Evolutionary conservation across 1,284 basidiomycete genomes (phyloP).

Genomic region (Ganoderma meredithae): DNA sequence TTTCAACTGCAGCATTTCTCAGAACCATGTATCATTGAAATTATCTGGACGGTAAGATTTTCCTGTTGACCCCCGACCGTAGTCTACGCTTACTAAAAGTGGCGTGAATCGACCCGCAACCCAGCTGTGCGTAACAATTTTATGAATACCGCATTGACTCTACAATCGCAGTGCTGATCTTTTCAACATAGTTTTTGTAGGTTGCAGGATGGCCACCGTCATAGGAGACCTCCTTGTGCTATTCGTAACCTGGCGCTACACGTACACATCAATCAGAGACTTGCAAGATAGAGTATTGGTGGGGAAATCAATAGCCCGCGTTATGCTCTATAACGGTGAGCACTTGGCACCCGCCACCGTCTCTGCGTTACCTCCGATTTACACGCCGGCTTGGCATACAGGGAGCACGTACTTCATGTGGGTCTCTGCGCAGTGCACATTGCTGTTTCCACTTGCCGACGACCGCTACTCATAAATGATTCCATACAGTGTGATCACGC

Average conservation of each 20-base stretch:
- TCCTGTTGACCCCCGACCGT: no score
- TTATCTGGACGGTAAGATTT: no score
- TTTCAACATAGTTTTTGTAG: not conserved
- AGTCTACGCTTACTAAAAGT: no score
- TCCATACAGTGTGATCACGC: no score
- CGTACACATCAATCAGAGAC: not conserved
- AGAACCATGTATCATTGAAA: no score
- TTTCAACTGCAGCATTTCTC: no score
- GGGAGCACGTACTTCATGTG: not conserved
- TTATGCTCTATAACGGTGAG: not conserved
- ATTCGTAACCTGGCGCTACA: not conserved
- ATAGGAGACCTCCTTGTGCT: not conserved
- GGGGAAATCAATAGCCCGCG: not conserved
- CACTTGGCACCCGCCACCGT: not conserved
- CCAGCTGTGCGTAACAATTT: no score
- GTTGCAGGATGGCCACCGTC: not conserved
- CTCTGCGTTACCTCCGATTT: not conserved
- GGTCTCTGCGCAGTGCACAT: not conserved
- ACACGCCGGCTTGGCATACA: not conserved
- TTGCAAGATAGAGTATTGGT: not conserved
- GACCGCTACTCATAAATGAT: no score
- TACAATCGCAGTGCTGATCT: not conserved
- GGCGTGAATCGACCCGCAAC: no score
- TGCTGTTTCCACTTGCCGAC: no score
- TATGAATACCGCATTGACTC: no score